Evolutionary conservation across 768 basidiomycete species (phyloP), one percentile per base, ranked within the genome.

Genomic region (Leccinum boreale): DNA sequence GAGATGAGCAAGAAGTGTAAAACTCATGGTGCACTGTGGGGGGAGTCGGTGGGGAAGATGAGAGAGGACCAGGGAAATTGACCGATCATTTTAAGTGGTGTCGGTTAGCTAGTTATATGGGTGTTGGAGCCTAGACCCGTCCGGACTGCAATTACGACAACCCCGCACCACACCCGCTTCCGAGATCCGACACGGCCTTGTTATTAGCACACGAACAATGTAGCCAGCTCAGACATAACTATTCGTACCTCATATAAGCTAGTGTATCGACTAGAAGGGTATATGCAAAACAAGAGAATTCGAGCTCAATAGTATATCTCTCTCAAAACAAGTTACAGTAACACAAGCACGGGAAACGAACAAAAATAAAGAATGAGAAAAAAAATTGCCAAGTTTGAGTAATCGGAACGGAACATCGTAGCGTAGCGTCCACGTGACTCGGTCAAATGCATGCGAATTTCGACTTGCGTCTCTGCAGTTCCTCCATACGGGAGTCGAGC

Each of bases 401-500:
- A 62, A 47, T 46, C 9, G 55, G 36, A 31, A 47, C 35, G 44
- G 42, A 49, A 54, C 50, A 63, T 58, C 9, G 36, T 55, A 48
- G 53, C 10, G 29, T 42, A 48, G 53, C 6, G 29, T 42, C 36
- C 46, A 29, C 48, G 24, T 46, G 33, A 57, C 48, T 53, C 59
- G 58, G 57, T 81, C 79, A 94, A 73, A 94, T 81, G 74, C 92
- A 94, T 53, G 87, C 89, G 73, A 93, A 96, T 77, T 95, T 96
- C 61, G 91, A 93, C 78, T 93, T 94, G 59, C 90, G 87, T 76
- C 82, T 83, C 60, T 81, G 77, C 44, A 93, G 77, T 67, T 94
- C 94, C 56, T 92, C 90, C 86, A 93, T 88, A 62, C 94, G 86
- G 17, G 82, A 81, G 70, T 95, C 93, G 28, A 95, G 83, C 72